phyloP scores from a whole-genome alignment of 179 eudicot genomes.

The Silene coronaria region DNA sequence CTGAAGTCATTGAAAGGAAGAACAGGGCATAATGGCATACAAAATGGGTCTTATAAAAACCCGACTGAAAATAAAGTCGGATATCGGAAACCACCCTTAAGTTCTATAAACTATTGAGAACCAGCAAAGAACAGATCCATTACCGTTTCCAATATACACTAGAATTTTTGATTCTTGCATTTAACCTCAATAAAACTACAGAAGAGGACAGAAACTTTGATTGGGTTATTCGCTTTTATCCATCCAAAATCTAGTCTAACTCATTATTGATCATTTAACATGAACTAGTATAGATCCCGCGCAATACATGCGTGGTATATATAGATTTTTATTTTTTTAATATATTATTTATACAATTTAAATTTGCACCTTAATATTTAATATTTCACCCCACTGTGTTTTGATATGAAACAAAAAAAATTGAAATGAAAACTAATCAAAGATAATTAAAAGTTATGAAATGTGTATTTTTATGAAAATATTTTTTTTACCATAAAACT shows the following conservation, averaged over 20 bases:
- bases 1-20: neutral
- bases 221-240: neutral
- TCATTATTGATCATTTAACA: neutral
- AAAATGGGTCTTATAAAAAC: neutral
- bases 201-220: neutral
- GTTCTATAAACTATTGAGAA: neutral
- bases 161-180: neutral
- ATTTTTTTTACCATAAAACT: too few species aligned
- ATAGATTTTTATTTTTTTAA: too few species aligned
- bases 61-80: neutral
- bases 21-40: neutral
- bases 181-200: slow-evolving; percentile 3
- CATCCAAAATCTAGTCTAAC: neutral
- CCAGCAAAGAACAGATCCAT: neutral
- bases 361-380: too few species aligned
- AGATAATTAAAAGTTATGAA: too few species aligned
- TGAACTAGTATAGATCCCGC: too few species aligned
- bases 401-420: too few species aligned
- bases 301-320: too few species aligned
- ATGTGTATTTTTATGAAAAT: too few species aligned
- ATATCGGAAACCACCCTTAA: neutral
- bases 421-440: too few species aligned
- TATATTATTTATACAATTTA: too few species aligned
- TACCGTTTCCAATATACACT: neutral
- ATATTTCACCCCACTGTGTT: too few species aligned